These are phyloP conservation scores for Naganishia randhawae DNA, from an alignment of 768 basidiomycete genomes.

Conservation along the genomic window DNA sequence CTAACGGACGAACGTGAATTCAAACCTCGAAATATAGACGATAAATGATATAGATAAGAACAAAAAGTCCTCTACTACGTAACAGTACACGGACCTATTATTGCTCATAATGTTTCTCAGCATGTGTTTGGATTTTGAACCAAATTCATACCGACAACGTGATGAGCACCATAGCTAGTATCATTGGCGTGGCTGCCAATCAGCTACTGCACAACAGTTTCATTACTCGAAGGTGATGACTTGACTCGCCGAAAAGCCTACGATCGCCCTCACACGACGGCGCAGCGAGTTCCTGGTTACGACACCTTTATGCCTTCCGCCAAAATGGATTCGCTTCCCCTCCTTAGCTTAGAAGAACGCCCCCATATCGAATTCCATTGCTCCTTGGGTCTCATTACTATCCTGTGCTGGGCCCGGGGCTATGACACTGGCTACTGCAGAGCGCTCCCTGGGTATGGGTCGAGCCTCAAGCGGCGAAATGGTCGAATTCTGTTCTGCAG, in stretches of 20 bases:
- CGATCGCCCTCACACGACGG: neutral
- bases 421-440: slow-evolving; percentile 24
- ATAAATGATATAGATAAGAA: no score
- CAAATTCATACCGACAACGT: no score
- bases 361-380: slow-evolving; percentile 79
- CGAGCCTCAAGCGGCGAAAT: slow-evolving; percentile 55
- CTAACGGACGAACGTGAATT: no score
- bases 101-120: no score
- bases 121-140: no score
- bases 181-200: no score
- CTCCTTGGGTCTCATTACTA: slow-evolving; percentile 53
- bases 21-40: no score
- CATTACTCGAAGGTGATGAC: neutral
- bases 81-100: no score
- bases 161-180: no score
- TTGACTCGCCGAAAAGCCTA: neutral
- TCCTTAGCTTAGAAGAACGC: slow-evolving; percentile 55
- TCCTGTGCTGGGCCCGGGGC: slow-evolving; percentile 8
- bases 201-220: neutral
- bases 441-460: slow-evolving; percentile 1
- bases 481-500: slow-evolving; percentile 42
- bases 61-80: no score
- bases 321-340: neutral
- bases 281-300: neutral
- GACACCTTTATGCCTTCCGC: neutral